Base-by-base conservation (phyloP, 2,329 filamentous ascomycete species). In the Trichoderma gracile region DNA sequence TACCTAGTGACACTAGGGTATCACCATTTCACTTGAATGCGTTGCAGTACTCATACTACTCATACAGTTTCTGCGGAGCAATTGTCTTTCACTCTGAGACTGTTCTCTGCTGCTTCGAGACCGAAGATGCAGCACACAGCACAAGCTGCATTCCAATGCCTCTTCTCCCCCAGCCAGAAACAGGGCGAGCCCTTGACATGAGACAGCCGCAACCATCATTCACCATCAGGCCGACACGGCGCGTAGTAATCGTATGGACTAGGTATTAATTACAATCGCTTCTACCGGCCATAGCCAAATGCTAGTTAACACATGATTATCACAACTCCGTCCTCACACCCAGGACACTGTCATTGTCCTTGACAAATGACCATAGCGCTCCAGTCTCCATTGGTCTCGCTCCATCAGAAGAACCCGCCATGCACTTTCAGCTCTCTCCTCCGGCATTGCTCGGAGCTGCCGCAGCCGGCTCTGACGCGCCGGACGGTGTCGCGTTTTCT, bases 351-450 rank as follows among this genome's bases (percentile, higher is more conserved):
- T 19, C n/a, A 43, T 54, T 38, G 25, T 15, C 58, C 49, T 2
- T 25, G 15, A 46, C 2, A 25, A 52, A 12, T 17, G 1, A 38
- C 49, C 49, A 4, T 5, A 27, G 19, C 12, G n/a, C 14, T 15
- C 40, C 25, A 6, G 5, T 23, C 25, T 40, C 2, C 15, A 23
- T 33, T 33, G 9, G 9, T 5, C 14, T 21, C 42, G n/a, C 10
- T 43, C 33, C 33, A 19, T 27, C n/a, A 14, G 19, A 1, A 10
- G 6, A 53, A 19, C 21, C 21, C 19, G 3, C 30, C 30, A 33
- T 3, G 30, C 23, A n/a, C 10, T n/a, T 27, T 71, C 66, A 74
- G 30, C 50, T 57, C 21, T 73, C 70, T 14, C 66, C 68, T 17
- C 45, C 68, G 27, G 59, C 66, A 15, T 65, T 49, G 12, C 52